Base-by-base conservation (phyloP, 768 basidiomycete species). In the Auriscalpium microsporum region DNA sequence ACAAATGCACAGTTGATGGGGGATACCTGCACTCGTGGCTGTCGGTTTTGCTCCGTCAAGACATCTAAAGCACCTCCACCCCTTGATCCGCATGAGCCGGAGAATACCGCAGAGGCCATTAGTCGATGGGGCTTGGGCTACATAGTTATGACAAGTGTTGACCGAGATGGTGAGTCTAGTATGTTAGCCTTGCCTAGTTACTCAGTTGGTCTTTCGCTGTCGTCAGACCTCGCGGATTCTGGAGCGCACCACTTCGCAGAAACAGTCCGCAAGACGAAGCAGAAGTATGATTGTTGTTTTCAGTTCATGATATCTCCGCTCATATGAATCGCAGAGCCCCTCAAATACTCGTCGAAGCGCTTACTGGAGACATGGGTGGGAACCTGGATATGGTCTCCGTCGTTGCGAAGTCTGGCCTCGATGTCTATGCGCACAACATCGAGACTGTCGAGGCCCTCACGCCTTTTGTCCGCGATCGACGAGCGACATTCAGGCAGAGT, bases 121-220 rank as follows among this genome's bases (percentile, higher is more conserved):
- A 90, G 88, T 63, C 83, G 95, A 52, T 99, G 96, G 96, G 94
- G 94, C 4, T 72, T 99, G 52, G 96, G 96, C 1, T 99, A 99
- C 68, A 95, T 99, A 56, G 96, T 99, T 2, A 71, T 99, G 58
- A 99, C 96, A 0, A 94, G 84, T 64, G 96, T 99, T 10, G 94
- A 99, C 67, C 81, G 96, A 58, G 96, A 99, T 71, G 95, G 94
- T 94, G 64, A 60, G 83, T 66, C 19, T 19, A 50, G 56, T 14
- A 46, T 13, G 44, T 33, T 36, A 42, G 21, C 48, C 56, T 10
- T 52, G 54, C 8, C 28, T 35, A 16, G 58, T 0, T 11, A 28
- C 34, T n/a, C 19, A 5, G 45, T 49, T 19, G 50, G 14, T 50
- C 37, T 40, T 23, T 58, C 54, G 13, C 28, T 11, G 23, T 14